Evolutionary conservation across 2,329 filamentous ascomycete species (phyloP).

Genomic region (Trematosphaeria pertusa): DNA sequence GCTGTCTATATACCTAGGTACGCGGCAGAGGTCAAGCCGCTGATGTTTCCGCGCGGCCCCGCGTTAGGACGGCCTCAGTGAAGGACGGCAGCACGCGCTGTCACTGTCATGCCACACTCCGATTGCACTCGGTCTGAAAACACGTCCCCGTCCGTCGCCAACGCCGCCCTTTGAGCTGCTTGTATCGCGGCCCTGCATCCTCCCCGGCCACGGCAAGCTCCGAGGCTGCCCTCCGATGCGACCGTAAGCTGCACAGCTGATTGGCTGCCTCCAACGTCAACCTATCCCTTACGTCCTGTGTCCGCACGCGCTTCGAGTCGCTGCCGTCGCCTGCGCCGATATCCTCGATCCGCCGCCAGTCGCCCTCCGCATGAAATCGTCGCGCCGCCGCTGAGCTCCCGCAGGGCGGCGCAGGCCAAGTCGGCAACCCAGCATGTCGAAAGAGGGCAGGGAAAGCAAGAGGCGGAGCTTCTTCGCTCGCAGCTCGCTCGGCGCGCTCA

Average conservation of each 20-base stretch:
- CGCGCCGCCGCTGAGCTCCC: constrained; percentile 34
- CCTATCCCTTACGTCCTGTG: too few relatives aligned
- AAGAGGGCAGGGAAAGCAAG: constrained; percentile 35
- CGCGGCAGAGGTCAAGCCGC: too few relatives aligned
- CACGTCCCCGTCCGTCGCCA: constrained; percentile 9
- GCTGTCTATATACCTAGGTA: too few relatives aligned
- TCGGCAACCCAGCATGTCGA: constrained; percentile 40
- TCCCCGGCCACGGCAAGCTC: background rate
- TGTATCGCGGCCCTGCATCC: background rate
- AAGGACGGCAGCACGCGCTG: background rate
- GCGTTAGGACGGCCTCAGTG: background rate
- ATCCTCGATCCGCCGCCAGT: constrained; percentile 9
- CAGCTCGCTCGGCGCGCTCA: constrained; percentile 39
- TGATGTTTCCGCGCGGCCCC: background rate
- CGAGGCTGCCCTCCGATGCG: background rate
- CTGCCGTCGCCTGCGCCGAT: constrained; percentile 1
- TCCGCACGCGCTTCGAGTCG: too few relatives aligned
- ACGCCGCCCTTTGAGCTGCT: constrained; percentile 10
- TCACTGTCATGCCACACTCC: constrained; percentile 5
- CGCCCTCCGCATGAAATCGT: constrained; percentile 28
- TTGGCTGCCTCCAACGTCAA: constrained; percentile 19
- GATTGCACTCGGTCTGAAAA: background rate
- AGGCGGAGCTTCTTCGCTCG: constrained; percentile 47
- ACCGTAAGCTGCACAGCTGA: constrained; percentile 11
- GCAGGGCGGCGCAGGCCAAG: constrained; percentile 35